Evolutionary conservation across 306 rosid species (phyloP).

Genomic region (Oemleria cerasiformis): DNA sequence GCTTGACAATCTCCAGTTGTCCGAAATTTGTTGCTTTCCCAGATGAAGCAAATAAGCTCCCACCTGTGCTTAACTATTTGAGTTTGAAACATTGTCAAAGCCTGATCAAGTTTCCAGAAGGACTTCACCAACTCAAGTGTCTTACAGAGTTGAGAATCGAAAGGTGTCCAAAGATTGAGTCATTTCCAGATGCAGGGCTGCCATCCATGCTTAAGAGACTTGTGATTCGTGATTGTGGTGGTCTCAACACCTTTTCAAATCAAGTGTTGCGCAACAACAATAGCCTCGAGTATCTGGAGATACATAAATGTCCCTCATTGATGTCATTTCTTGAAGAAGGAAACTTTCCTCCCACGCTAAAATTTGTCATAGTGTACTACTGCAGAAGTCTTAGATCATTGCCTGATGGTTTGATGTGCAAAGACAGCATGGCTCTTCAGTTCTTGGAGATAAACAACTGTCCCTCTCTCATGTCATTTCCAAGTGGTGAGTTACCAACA

Average conservation of each 20-base stretch:
- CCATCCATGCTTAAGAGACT: constrained; percentile 9
- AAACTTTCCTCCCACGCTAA: constrained; percentile 6
- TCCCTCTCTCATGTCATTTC: constrained; percentile 10
- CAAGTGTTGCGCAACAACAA: constrained; percentile 6
- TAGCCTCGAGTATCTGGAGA: constrained; percentile 11
- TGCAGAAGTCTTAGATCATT: constrained; percentile 6
- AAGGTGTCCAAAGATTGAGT: constrained; percentile 3
- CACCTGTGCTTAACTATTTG: constrained; percentile 5
- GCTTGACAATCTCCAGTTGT: constrained; percentile 15
- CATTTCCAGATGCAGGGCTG: constrained; percentile 13
- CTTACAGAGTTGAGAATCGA: constrained; percentile 13
- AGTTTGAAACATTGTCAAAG: constrained; percentile 1
- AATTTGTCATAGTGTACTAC: neutral
- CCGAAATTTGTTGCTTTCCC: constrained; percentile 6
- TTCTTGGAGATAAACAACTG: constrained; percentile 12
- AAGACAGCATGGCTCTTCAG: constrained; percentile 6
- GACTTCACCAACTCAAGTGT: constrained; percentile 7
- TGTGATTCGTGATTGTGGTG: constrained; percentile 9
- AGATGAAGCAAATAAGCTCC: constrained; percentile 3
- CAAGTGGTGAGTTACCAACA: constrained; percentile 1
- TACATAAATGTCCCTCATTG: neutral
- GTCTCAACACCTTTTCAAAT: constrained; percentile 3
- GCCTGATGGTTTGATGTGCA: constrained; percentile 8
- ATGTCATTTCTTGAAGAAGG: constrained; percentile 4
- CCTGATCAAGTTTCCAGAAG: constrained; percentile 2